These are phyloP conservation scores for Cutaneotrichosporon cutaneum DNA, from an alignment of 1,284 basidiomycete genomes.

Conservation along the genomic window DNA sequence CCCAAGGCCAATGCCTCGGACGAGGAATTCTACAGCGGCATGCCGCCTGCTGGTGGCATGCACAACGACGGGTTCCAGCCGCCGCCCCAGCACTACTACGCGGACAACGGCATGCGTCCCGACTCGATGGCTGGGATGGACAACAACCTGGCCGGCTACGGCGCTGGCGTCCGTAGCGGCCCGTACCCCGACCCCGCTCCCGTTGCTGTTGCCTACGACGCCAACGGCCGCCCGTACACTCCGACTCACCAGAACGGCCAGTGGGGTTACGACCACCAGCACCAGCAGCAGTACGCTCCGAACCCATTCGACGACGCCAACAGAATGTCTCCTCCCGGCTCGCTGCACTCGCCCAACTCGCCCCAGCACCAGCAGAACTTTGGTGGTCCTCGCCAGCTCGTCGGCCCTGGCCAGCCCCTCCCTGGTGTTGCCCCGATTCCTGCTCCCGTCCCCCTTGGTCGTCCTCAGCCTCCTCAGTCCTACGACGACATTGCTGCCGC, in stretches of 20 bases:
- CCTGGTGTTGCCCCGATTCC: slow-evolving; percentile 19
- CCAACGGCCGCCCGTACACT: slow-evolving; percentile 37
- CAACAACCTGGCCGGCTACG: slow-evolving; percentile 40
- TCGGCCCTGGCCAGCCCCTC: slow-evolving; percentile 32
- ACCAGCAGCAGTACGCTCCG: slow-evolving; percentile 9
- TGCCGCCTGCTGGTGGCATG: background rate
- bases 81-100: slow-evolving; percentile 35
- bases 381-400: slow-evolving; percentile 35
- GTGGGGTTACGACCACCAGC: background rate
- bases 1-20: slow-evolving; percentile 10
- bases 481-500: slow-evolving; percentile 37
- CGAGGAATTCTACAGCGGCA: slow-evolving; percentile 18
- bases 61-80: background rate
- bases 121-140: slow-evolving; percentile 25
- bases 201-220: slow-evolving; percentile 26
- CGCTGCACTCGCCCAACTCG: slow-evolving; percentile 8
- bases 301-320: slow-evolving; percentile 19
- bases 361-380: slow-evolving; percentile 15
- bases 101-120: slow-evolving; percentile 32
- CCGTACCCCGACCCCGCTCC: slow-evolving; percentile 26
- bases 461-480: slow-evolving; percentile 37
- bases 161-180: slow-evolving; percentile 21
- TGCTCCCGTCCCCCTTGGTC: slow-evolving; percentile 42
- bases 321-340: background rate
- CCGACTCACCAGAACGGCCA: slow-evolving; percentile 10